Conservation (phyloP, 768 basidiomycete species). For the Obba rivulosa region DNA sequence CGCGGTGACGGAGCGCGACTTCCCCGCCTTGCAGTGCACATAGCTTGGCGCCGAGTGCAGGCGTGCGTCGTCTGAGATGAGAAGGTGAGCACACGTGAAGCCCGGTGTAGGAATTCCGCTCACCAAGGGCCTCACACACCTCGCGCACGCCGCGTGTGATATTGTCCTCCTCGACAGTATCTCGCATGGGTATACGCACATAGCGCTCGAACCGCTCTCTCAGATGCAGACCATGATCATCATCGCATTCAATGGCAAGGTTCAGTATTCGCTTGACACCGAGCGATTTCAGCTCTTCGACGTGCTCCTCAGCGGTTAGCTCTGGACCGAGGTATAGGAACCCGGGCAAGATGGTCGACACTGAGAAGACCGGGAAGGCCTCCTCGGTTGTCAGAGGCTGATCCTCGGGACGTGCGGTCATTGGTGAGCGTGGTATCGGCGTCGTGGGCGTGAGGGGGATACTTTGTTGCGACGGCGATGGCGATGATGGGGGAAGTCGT, state of each 20-base stretch:
- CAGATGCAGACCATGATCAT: constrained; percentile 69
- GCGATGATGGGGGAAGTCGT: constrained; percentile 26
- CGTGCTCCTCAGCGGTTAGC: constrained; percentile 67
- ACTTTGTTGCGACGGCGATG: constrained; percentile 20
- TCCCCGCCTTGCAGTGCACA: constrained; percentile 95
- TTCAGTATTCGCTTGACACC: constrained; percentile 89
- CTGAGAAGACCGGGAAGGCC: constrained; percentile 61
- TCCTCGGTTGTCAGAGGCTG: constrained; percentile 53
- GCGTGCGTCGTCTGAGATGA: constrained; percentile 74
- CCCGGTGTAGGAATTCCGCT: constrained; percentile 25
- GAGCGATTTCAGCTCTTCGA: constrained; percentile 62
- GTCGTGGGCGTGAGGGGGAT: constrained; percentile 35
- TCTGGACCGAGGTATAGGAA: constrained; percentile 94
- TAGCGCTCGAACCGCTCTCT: constrained; percentile 77
- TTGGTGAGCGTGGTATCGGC: constrained; percentile 48
- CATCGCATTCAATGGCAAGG: constrained; percentile 86
- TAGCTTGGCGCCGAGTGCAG: constrained; percentile 86
- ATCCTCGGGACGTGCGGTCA: constrained; percentile 58
- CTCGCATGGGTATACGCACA: constrained; percentile 85
- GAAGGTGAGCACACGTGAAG: constrained; percentile 1
- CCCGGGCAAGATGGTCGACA: constrained; percentile 86
- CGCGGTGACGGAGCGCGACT: constrained; percentile 92
- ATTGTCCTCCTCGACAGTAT: constrained; percentile 92
- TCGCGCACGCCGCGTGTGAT: constrained; percentile 77
- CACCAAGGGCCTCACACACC: constrained; percentile 84